These are phyloP conservation scores for Ramaria rubella DNA, from an alignment of 768 basidiomycete genomes.

Conservation along the genomic window DNA sequence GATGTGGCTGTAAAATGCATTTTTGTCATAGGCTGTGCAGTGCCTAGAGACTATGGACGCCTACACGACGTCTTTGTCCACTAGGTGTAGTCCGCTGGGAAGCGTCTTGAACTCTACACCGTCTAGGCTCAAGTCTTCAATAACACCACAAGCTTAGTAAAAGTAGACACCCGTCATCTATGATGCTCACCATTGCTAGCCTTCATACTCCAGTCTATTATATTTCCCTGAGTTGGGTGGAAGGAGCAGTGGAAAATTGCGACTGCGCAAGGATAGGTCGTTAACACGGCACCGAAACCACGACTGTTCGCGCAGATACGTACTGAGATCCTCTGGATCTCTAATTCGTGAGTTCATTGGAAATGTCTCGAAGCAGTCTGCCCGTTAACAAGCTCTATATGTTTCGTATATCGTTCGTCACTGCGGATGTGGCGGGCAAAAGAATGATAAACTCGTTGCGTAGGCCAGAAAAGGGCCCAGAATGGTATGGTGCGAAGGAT, in stretches of 20 bases:
- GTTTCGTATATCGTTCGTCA: no score
- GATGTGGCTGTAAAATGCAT: constrained; percentile 48
- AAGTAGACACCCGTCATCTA: neutral
- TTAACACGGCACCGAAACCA: neutral
- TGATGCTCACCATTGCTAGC: constrained; percentile 51
- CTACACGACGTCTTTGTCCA: constrained; percentile 76
- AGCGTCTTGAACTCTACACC: constrained; percentile 75
- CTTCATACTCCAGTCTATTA: constrained; percentile 73
- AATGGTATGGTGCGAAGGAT: no score
- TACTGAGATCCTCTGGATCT: neutral
- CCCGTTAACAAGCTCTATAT: no score
- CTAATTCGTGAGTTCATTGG: neutral
- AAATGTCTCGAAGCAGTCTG: neutral
- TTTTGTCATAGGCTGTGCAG: neutral
- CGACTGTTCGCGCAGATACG: neutral
- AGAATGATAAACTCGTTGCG: no score
- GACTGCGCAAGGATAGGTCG: constrained; percentile 34
- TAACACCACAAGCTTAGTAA: neutral
- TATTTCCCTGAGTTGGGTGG: constrained; percentile 75
- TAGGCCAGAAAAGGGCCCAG: no score
- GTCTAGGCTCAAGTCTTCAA: constrained; percentile 55
- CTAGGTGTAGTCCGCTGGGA: constrained; percentile 74
- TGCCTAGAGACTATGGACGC: constrained; percentile 21
- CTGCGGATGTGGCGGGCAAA: no score
- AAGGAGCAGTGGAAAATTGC: constrained; percentile 83